Conservation (phyloP, 208 protist genomes). For the Wallacemonas sp. region DNA sequence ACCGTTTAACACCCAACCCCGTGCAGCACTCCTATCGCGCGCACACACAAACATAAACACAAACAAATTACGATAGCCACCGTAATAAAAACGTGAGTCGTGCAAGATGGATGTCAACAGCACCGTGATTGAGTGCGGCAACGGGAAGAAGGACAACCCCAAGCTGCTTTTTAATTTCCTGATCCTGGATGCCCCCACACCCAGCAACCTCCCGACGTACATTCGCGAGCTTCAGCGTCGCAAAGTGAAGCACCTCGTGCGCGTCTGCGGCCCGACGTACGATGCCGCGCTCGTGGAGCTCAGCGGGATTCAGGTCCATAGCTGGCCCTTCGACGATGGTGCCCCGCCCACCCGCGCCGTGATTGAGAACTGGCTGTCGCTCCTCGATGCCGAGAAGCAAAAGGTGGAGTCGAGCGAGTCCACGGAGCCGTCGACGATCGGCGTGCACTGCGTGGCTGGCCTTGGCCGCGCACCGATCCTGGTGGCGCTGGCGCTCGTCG, state of each 20-base stretch:
- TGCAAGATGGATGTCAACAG: slow-evolving; percentile 89
- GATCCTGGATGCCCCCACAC: slow-evolving; percentile 86
- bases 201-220: slow-evolving; percentile 89
- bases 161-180: slow-evolving; percentile 73
- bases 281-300: slow-evolving; percentile 60
- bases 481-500: slow-evolving; percentile 91
- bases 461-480: slow-evolving; percentile 92
- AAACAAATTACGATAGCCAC: no score
- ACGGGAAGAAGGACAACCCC: slow-evolving; percentile 37
- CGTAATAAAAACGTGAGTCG: no score
- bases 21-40: no score
- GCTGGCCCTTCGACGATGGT: slow-evolving; percentile 92
- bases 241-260: slow-evolving; percentile 78
- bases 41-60: no score
- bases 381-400: slow-evolving; percentile 73
- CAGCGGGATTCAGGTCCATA: slow-evolving; percentile 80
- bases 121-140: slow-evolving; percentile 78
- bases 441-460: slow-evolving; percentile 93
- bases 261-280: slow-evolving; percentile 89
- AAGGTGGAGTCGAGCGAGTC: slow-evolving; percentile 18
- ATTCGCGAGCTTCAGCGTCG: slow-evolving; percentile 86
- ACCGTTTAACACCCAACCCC: no score
- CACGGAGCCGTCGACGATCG: slow-evolving; percentile 51
- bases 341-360: slow-evolving; percentile 80
- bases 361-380: slow-evolving; percentile 76